phyloP scores from a whole-genome alignment of 768 basidiomycete genomes.

The Amanita jacksonii region DNA sequence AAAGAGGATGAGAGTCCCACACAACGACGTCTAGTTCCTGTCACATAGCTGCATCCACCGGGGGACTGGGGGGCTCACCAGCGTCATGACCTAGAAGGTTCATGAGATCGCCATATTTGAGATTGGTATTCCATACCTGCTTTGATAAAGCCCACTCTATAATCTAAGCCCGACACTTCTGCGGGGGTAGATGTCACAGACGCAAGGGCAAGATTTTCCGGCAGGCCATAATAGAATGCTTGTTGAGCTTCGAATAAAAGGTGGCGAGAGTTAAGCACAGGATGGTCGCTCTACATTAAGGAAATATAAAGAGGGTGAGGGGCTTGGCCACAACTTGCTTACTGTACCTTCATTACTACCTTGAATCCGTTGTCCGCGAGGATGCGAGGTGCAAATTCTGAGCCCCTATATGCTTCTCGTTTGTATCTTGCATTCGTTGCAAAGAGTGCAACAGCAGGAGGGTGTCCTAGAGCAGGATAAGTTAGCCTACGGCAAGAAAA shows the following conservation, averaged over 20 bases:
- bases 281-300: constrained; percentile 45
- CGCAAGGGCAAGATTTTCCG: constrained; percentile 54
- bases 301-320: neutral
- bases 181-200: constrained; percentile 70
- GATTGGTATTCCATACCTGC: constrained; percentile 26
- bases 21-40: constrained; percentile 46
- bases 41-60: constrained; percentile 1
- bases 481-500: neutral
- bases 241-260: constrained; percentile 72
- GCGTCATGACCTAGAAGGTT: constrained; percentile 52
- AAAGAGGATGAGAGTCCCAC: constrained; percentile 72
- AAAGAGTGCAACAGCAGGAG: constrained; percentile 71
- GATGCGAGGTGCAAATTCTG: constrained; percentile 67
- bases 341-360: constrained; percentile 61
- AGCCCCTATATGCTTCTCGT: constrained; percentile 71
- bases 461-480: constrained; percentile 28
- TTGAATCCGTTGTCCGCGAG: constrained; percentile 59
- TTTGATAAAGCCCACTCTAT: constrained; percentile 65
- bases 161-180: constrained; percentile 57
- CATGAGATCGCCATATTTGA: neutral
- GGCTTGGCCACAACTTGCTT: neutral
- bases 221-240: constrained; percentile 64
- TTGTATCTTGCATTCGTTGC: constrained; percentile 51
- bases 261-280: constrained; percentile 55
- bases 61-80: constrained; percentile 23